Evolutionary conservation across 371 early-diverging fungal genomes (phyloP).

Genomic region (Circinella umbellata): DNA sequence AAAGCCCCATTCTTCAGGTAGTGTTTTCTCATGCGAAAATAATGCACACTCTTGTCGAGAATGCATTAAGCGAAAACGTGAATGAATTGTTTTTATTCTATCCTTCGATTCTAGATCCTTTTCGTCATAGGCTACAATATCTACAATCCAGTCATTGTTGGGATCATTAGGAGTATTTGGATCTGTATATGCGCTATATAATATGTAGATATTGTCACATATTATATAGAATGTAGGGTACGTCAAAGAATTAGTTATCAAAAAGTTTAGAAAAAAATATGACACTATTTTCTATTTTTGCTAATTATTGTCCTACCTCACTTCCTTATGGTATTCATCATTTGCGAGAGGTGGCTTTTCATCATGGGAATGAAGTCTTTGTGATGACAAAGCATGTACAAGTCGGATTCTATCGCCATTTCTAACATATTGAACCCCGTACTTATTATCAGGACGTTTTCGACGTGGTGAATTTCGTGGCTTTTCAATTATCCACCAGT

Average conservation of each 20-base stretch:
- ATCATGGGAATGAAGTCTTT: constrained; percentile 63
- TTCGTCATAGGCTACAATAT: constrained; percentile 67
- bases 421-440: constrained; percentile 48
- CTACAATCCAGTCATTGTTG: constrained; percentile 75
- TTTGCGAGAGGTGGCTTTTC: constrained; percentile 80
- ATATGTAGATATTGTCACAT: background rate
- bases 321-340: constrained; percentile 90
- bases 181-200: constrained; percentile 60
- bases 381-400: constrained; percentile 67
- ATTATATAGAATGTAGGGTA: too few relatives aligned
- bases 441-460: background rate
- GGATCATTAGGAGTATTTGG: constrained; percentile 41
- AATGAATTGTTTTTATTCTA: constrained; percentile 67
- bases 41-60: constrained; percentile 74
- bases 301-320: constrained; percentile 43
- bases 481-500: constrained; percentile 66
- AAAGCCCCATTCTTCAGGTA: constrained; percentile 96
- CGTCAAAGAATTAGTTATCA: background rate
- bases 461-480: background rate
- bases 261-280: constrained; percentile 13
- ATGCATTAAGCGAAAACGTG: constrained; percentile 80
- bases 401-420: constrained; percentile 81
- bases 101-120: constrained; percentile 56
- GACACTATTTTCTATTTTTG: background rate
- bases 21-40: constrained; percentile 79